Base-by-base conservation (phyloP, 768 basidiomycete genomes). In the Pulveroboletus sp. region DNA sequence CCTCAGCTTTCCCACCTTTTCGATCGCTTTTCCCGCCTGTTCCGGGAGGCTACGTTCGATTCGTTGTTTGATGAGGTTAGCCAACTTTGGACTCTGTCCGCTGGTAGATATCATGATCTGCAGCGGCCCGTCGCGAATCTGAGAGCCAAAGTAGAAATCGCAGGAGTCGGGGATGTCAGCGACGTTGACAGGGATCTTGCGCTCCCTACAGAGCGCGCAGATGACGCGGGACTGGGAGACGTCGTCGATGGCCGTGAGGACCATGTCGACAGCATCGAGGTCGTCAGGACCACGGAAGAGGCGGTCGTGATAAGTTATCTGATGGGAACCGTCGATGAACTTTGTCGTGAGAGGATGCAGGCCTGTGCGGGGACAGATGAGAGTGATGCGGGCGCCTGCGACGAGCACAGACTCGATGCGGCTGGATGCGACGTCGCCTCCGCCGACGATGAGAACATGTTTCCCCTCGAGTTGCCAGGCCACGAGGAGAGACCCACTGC, bases 141-240 rank as follows among this genome's bases (percentile, higher is more conserved):
- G 89, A 4, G 91, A 88, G 43, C 96, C 96, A 71, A 98, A 99
- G 75, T 94, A 98, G 63, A 99, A 99, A 70, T 99, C 95, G 75
- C 96, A 99, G 36, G 85, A 80, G 37, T 89, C 83, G 3, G 96
- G 96, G 51, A 97, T 87, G 71, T 99, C 95, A 32, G 96, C 96
- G 53, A 93, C 92, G 68, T 99, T 99, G 47, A 95, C 86, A 7
- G 93, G 92, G 43, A 97, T 86, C 40, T 75, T 78, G 45, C 68
- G 74, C 22, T 76, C 73, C 47, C 92, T 73, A 59, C 87, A 88
- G 58, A 85, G 71, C 9, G 75, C 61, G 60, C 80, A 86, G 37
- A 98, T 93, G n/a, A 75, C 63, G 45, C 79, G 79, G 22, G 89
- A 91, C 49, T 80, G 73, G 2, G 76, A 71, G 54, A 82, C 80